Evolutionary conservation across 1,139 yeast species (phyloP), one percentile per base, ranked within the genome.

Genomic region (Yamadazyma songkhlaensis): DNA sequence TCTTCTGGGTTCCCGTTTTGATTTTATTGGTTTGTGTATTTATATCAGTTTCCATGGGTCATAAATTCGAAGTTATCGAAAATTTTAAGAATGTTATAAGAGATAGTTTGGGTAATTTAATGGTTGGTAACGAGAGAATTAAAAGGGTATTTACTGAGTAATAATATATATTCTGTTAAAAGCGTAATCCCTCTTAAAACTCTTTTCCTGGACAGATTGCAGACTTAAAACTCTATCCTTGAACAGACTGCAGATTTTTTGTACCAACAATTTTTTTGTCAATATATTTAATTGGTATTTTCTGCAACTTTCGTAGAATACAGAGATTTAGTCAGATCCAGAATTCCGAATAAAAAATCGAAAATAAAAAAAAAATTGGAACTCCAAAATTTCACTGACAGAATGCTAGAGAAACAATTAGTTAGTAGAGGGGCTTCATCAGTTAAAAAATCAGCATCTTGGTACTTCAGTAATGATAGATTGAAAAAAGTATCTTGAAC

Each of bases 1-100:
- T 88, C 55, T 89, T 89, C 72, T 89, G 97, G 97, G 61, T 84
- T 43, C 94, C 94, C 3, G 67, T 81, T 25, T 67, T 84, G 58
- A 52, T 84, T 22, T 45, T 73, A 32, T 68, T 80, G 12, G 48
- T 79, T 2, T 72, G 83, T 1, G 60, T 77, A 35, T 72, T 79
- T 53, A 60, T 79, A 31, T 60, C 65, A 52, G 60, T 81, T 22
- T 68, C 72, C 25, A 68, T 80, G 53, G 85, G 86, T 3, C 71
- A 64, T 53, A 57, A 58, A 43, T 59, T 71, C 39, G 67, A 65
- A 43, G 43, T 57, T 36, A 62, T 70, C 36, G 76, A 72, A 39
- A 49, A 49, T 25, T 57, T 72, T 42, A 73, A 81, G 50, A 74
- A 68, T 35, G 60, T 64, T 34, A 60, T 75, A 6, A 69, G 88